Base-by-base conservation (phyloP, 495 filamentous ascomycete species). In the Stereocaulon alpinum region DNA sequence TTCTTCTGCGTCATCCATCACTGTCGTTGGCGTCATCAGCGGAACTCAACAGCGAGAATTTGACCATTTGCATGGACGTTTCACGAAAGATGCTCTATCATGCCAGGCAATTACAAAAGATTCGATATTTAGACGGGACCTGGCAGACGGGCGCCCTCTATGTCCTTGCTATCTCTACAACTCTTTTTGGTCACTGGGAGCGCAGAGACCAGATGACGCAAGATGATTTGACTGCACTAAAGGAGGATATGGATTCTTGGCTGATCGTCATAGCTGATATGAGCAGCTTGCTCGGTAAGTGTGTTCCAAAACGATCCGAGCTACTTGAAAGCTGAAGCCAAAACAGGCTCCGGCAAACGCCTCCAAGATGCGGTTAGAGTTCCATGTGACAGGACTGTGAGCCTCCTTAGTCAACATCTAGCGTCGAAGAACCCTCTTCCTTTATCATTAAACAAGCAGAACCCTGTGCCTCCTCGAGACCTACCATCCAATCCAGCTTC, bases 91-190 rank as follows among this genome's bases (percentile, higher is more conserved):
- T 90, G 64, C 74, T 92, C 18, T 71, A 75, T 50, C 77, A 80
- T 43, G 77, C 87, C 14, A 71, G 75, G 30, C 73, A 78, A 47
- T 67, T 91, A 29, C 77, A 80, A 50, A 78, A 80, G 66, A 83
- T 74, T 27, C 75, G 83, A 66, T 83, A 83, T 60, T 70, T 90
- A n/a, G 88, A 92, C 63, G 87, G 84, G 14, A 88, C 87, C n/a
- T 91, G 86, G 86, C 85, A 87, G 60, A 83, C 82, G 58, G 70
- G 77, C 51, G 82, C 86, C 0, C 77, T 87, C 22, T 89, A 88
- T 66, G 75, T 90, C 9, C 80, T 86, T 34, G 86, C 86, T 6
- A 83, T 89, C 48, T 83, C 87, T 55, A 88, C 86, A 3, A 82
- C 79, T 5, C 69, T 92, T 1, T 89, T 87, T 61, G 84, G 80